These are phyloP conservation scores for Scenedesmus sp. DNA, from an alignment of 163 green algal species.

Conservation along the genomic window DNA sequence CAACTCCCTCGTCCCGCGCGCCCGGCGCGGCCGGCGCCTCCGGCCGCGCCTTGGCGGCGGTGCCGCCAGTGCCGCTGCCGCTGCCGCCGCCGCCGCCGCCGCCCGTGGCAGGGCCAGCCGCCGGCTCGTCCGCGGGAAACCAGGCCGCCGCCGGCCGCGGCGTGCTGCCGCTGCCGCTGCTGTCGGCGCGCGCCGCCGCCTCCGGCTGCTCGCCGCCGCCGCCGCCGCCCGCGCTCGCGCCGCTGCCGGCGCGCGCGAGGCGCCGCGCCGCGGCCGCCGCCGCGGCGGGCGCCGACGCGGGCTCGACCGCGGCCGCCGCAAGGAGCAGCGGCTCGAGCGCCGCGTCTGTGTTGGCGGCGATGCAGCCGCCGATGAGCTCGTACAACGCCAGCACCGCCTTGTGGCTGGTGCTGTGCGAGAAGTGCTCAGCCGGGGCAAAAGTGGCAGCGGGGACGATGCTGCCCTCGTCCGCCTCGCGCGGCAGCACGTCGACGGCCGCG, in stretches of 20 bases:
- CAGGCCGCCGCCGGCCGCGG: slow-evolving; percentile 23
- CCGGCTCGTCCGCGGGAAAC: slow-evolving; percentile 19
- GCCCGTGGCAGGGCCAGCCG: not conserved
- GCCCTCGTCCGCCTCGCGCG: slow-evolving; percentile 22
- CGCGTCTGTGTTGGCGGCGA: slow-evolving; percentile 35
- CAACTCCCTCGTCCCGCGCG: not conserved
- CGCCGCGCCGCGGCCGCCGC: slow-evolving; percentile 27
- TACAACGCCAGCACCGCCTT: slow-evolving; percentile 54
- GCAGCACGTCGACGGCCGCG: slow-evolving; percentile 25
- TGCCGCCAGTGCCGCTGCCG: slow-evolving; percentile 1
- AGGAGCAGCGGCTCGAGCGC: not conserved
- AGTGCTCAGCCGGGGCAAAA: slow-evolving; percentile 41
- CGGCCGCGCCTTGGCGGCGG: slow-evolving; percentile 39
- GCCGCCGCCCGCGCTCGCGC: slow-evolving; percentile 46
- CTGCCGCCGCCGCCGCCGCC: not conserved
- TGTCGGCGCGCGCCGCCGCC: too few relatives aligned
- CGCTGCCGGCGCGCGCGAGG: not conserved
- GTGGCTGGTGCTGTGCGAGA: slow-evolving; percentile 46
- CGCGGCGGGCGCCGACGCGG: slow-evolving; percentile 8
- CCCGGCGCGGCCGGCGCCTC: slow-evolving; percentile 6
- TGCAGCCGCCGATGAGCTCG: slow-evolving; percentile 53
- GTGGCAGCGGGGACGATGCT: slow-evolving; percentile 40
- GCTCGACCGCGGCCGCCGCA: not conserved
- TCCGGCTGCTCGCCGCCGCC: not conserved
- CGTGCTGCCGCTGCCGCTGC: not conserved